Base-by-base conservation (phyloP, 2,329 filamentous ascomycete genomes). In the Zasmidium angulare region DNA sequence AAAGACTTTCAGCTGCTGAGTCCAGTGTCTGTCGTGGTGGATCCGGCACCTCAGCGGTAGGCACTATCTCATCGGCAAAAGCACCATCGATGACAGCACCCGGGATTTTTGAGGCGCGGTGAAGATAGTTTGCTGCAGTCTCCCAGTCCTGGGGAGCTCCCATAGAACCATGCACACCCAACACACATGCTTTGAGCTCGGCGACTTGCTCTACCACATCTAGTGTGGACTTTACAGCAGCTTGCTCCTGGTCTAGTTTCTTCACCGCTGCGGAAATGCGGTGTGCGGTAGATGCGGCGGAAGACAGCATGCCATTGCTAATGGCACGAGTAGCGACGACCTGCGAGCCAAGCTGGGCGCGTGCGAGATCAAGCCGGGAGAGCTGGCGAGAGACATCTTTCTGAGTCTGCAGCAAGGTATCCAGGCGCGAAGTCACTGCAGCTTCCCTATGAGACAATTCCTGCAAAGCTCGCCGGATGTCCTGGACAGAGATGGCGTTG, bases 61-160 rank as follows among this genome's bases (percentile, higher is more conserved):
- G 95, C 9, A 99, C 95, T 72, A 96, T 93, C 64, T 91, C 86
- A 36, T 93, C 89, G 0, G 95, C 93, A 72, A 99, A 99, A 17
- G 86, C 84, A 23, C 95, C 91, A 66, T 89, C 84, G 53, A 93
- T 82, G 53, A 99, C 93, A 1, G 89, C 82, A 53, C 87, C 83
- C 0, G 93, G 93, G 12, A 99, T 87, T 66, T 89, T 87, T 61
- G 87, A 87, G 6, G 95, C 93, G 48, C 93, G 86, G 63, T 89
- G 86, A 59, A 99, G 83, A 75, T 98, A 98, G 50, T 85, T 89
- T 1, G 95, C 95, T 2, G 95, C 95, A 2, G 91, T 95, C 76
- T 99, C 95, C 95, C 95, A 99, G 78, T 99, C 95, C 76, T 99
- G 95, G 46, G 95, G 91, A 3, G 93, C 93, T 31, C 93, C 95